phyloP scores from a whole-genome alignment of 2,329 filamentous ascomycete species.

The Chaetomium olivaceum region DNA sequence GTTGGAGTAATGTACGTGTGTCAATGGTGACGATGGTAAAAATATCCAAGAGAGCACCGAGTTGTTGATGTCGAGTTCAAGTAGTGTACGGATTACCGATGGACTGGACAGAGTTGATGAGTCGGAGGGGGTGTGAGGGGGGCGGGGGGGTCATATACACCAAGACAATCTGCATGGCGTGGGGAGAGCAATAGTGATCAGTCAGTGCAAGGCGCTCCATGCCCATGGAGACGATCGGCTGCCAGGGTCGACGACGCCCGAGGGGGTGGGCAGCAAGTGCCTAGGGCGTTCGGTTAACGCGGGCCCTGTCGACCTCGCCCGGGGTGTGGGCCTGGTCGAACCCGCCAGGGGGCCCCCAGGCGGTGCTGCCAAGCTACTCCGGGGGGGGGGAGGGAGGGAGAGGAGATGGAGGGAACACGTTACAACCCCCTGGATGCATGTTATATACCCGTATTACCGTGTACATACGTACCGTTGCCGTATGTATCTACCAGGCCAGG shows the following conservation, averaged over 20 bases:
- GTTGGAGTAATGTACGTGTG: neutral
- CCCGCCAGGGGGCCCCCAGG: neutral
- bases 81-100: neutral
- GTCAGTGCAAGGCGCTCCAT: slow-evolving; percentile 8
- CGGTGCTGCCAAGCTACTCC: slow-evolving; percentile 5
- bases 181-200: slow-evolving; percentile 11
- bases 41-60: neutral
- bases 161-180: slow-evolving; percentile 10
- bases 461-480: neutral
- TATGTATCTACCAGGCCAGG: too few relatives aligned
- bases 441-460: neutral
- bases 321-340: slow-evolving; percentile 10
- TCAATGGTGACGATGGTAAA: neutral
- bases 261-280: slow-evolving; percentile 1
- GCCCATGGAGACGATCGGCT: slow-evolving; percentile 20
- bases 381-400: neutral
- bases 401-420: neutral
- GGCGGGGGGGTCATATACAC: slow-evolving; percentile 17
- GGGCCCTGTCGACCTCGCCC: neutral
- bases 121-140: slow-evolving; percentile 5
- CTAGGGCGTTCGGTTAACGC: slow-evolving; percentile 9
- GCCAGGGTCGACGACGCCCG: slow-evolving; percentile 9
- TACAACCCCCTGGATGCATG: slow-evolving; percentile 1
- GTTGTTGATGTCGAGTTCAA: slow-evolving; percentile 3
- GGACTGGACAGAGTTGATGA: neutral